Evolutionary conservation across 805 yeast genomes (phyloP).

Genomic region (Yamadazyma endophytica): DNA sequence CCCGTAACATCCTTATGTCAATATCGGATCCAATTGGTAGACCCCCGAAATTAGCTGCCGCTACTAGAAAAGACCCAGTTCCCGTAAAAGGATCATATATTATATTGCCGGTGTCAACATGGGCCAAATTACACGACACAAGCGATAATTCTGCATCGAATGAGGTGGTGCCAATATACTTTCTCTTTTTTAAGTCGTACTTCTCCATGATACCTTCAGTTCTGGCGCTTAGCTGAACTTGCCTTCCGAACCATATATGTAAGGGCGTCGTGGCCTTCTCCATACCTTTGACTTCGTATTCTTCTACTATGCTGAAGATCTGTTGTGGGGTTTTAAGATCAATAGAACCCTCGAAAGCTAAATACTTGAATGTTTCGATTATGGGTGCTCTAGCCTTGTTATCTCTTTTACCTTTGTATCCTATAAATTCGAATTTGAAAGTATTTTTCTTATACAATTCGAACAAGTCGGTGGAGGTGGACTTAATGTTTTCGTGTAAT

Average conservation of each 20-base stretch:
- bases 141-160: constrained; percentile 92
- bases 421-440: constrained; percentile 81
- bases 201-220: constrained; percentile 62
- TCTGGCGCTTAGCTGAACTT: constrained; percentile 60
- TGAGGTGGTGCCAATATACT: constrained; percentile 92
- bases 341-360: constrained; percentile 74
- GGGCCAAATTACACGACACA: constrained; percentile 83
- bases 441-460: constrained; percentile 41
- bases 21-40: constrained; percentile 84
- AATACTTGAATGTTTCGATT: constrained; percentile 68
- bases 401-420: constrained; percentile 64
- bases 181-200: constrained; percentile 77
- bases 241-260: constrained; percentile 71
- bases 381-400: constrained; percentile 49
- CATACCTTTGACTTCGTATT: constrained; percentile 50
- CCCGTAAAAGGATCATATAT: constrained; percentile 96
- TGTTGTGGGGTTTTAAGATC: constrained; percentile 73
- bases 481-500: constrained; percentile 51
- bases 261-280: constrained; percentile 48
- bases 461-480: constrained; percentile 25
- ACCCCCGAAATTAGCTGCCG: constrained; percentile 84
- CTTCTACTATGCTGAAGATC: constrained; percentile 69
- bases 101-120: constrained; percentile 58
- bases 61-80: constrained; percentile 89
- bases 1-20: constrained; percentile 74